Base-by-base conservation (phyloP, 2,329 filamentous ascomycete genomes). In the Aspergillus eucalypticola region DNA sequence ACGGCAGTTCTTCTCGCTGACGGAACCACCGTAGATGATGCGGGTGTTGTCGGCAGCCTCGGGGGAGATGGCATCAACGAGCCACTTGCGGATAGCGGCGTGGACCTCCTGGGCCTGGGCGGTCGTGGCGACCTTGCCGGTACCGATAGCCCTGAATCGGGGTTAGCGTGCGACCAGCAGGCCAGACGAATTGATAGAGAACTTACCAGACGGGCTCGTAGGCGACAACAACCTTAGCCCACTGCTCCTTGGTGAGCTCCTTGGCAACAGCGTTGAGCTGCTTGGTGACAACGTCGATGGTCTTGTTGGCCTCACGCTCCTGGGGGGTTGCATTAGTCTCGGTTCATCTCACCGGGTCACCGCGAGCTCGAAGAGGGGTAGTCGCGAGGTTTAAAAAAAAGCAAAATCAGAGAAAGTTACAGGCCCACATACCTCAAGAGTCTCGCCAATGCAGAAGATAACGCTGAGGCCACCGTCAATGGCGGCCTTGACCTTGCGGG, bases 151-250 rank as follows among this genome's bases (percentile, higher is more conserved):
- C 84, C 82, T 84, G 65, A 2, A 58, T 11, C 2, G 19, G 8
- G 8, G 56, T 62, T 55, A 66, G 32, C 29, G 41, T 15, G 19
- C 19, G 17, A 44, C 19, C 8, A 5, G n/a, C 23, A n/a, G 8
- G 46, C 25, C 3, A 56, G 41, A n/a, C 25, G n/a, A 55, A 39
- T 15, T 52, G 58, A 39, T 19, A 50, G 48, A 19, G 23, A 21
- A 54, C 90, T 76, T 87, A 92, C 94, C 95, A 99, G 84, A 99
- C 96, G 74, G 95, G 95, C 86, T 99, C 95, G 81, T 99, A 99
- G 74, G 95, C 95, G 73, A 99, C 86, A 76, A 99, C 95, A 67
- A 99, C 86, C 84, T 95, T 95, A 74, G 83, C 86, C 95, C 95
- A 99, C 82, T 96, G 91, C 71, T 86, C 82, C 83, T 90, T 84